phyloP scores from a whole-genome alignment of 2,329 filamentous ascomycete species.

The Xylaria sp. region DNA sequence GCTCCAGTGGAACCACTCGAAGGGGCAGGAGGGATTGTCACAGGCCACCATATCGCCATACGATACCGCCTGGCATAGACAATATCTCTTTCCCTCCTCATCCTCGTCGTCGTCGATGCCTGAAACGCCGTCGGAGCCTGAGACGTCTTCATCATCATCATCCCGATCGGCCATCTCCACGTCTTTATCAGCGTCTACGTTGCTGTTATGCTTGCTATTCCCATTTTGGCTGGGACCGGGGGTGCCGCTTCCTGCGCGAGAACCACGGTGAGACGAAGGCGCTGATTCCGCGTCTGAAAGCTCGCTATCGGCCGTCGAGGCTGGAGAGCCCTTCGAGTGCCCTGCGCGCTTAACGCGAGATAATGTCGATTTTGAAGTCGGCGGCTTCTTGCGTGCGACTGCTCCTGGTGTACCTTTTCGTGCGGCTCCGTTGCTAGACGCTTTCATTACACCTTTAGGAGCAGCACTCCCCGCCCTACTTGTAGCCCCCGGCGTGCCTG shows the following conservation, averaged over 20 bases:
- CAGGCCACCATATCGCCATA: slow-evolving; percentile 91
- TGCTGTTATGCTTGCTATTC: slow-evolving; percentile 34
- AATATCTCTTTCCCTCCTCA: slow-evolving; percentile 83
- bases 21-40: slow-evolving; percentile 83
- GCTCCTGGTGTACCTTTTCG: slow-evolving; percentile 57
- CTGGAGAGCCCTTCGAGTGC: slow-evolving; percentile 68
- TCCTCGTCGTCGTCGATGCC: slow-evolving; percentile 69
- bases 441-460: slow-evolving; percentile 63
- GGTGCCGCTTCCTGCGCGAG: slow-evolving; percentile 52
- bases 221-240: slow-evolving; percentile 47
- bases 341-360: slow-evolving; percentile 69
- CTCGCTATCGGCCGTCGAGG: slow-evolving; percentile 71
- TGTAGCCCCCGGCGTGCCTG: slow-evolving; percentile 50
- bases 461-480: slow-evolving; percentile 68
- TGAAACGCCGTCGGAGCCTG: slow-evolving; percentile 54
- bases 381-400: slow-evolving; percentile 50
- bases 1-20: slow-evolving; percentile 89
- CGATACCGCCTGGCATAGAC: slow-evolving; percentile 82
- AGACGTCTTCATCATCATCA: slow-evolving; percentile 58
- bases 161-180: slow-evolving; percentile 52
- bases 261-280: slow-evolving; percentile 62
- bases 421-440: slow-evolving; percentile 51
- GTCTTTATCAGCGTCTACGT: slow-evolving; percentile 44
- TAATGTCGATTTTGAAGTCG: slow-evolving; percentile 65
- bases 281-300: slow-evolving; percentile 69